Conservation (phyloP, 441 rosid species). For the Sinapis alba region DNA sequence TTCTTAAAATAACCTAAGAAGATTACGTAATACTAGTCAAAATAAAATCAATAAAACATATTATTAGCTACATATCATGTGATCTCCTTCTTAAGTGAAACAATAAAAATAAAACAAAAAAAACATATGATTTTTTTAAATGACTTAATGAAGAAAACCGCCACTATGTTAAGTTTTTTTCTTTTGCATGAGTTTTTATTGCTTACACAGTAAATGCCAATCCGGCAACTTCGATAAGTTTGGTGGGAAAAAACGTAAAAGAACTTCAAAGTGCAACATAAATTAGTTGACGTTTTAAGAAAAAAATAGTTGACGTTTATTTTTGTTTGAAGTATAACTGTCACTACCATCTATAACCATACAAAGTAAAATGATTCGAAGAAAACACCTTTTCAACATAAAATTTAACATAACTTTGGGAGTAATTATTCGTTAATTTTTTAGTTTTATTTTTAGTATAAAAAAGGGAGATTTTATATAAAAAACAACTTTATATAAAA, state of each 20-base stretch:
- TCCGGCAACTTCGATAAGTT: neutral
- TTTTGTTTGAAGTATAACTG: neutral
- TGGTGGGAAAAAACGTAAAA: neutral
- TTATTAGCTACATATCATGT: neutral
- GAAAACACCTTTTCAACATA: neutral
- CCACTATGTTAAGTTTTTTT: neutral
- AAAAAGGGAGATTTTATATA: neutral
- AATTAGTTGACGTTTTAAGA: neutral
- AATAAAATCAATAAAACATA: neutral
- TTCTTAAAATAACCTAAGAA: neutral
- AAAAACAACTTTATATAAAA: neutral
- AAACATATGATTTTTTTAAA: too few relatives aligned
- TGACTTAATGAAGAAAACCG: neutral
- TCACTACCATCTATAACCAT: neutral
- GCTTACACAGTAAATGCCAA: neutral
- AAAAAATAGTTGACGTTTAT: neutral
- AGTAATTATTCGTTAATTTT: neutral
- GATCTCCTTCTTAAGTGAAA: neutral
- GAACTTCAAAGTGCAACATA: neutral
- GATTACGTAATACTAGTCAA: neutral
- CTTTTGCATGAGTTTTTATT: neutral
- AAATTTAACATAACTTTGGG: neutral
- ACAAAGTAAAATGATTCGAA: neutral
- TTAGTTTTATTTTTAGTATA: neutral
- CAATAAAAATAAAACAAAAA: neutral